phyloP scores from a whole-genome alignment of 2,329 filamentous ascomycete genomes.

The Paraphaeosphaeria sporulosa region DNA sequence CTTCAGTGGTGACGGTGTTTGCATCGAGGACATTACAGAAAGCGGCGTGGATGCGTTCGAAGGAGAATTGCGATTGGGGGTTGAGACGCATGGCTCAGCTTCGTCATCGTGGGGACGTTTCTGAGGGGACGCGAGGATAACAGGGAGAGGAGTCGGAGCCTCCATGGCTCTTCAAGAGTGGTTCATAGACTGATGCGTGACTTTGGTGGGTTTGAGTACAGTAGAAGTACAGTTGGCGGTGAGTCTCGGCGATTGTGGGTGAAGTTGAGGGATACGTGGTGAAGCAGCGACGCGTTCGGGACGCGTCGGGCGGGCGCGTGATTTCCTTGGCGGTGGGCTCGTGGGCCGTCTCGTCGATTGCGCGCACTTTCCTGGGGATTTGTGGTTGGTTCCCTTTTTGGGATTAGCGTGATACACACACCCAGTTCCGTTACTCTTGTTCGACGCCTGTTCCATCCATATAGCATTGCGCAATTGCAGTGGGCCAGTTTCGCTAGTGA shows the following conservation, averaged over 20 bases:
- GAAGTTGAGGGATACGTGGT: slow-evolving; percentile 15
- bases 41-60: slow-evolving; percentile 42
- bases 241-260: slow-evolving; percentile 2
- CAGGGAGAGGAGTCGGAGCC: slow-evolving; percentile 25
- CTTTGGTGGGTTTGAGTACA: not conserved
- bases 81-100: slow-evolving; percentile 31
- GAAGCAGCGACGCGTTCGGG: slow-evolving; percentile 30
- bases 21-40: slow-evolving; percentile 38
- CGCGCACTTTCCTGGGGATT: not conserved
- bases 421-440: not conserved
- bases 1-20: slow-evolving; percentile 43
- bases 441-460: not conserved
- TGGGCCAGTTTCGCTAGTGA: not conserved
- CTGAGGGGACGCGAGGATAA: slow-evolving; percentile 29
- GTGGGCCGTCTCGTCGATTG: slow-evolving; percentile 1
- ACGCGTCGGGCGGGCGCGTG: slow-evolving; percentile 29
- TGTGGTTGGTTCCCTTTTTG: slow-evolving; percentile 23
- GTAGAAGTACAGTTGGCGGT: slow-evolving; percentile 3
- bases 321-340: slow-evolving; percentile 20
- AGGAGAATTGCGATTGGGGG: slow-evolving; percentile 35
- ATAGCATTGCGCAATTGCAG: not conserved
- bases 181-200: not conserved
- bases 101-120: slow-evolving; percentile 48
- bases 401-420: slow-evolving; percentile 21
- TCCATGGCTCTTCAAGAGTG: slow-evolving; percentile 33